A percentile compares a stretch with the other conserved stretches of the same genome.
Evolutionary conservation across 208 protist genomes (phyloP).

Genomic region (Leishmania major): DNA sequence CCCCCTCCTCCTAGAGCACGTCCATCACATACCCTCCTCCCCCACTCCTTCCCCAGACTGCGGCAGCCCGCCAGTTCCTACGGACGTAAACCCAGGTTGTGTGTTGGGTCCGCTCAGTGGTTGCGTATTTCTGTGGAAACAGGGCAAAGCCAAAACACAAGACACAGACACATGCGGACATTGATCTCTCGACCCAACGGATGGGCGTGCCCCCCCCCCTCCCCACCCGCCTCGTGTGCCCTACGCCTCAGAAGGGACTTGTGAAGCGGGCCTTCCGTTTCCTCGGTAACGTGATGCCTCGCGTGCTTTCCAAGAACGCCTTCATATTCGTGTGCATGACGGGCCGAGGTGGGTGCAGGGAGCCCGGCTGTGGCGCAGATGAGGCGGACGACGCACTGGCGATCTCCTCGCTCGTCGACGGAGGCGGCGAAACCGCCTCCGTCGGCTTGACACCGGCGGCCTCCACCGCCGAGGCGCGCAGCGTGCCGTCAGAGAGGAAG

Average conservation of each 20-base stretch:
- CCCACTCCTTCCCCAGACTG: not conserved
- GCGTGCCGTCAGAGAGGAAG: slow-evolving; percentile 8
- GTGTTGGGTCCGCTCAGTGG: not conserved
- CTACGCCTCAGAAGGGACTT: slow-evolving; percentile 1
- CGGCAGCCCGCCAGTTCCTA: too few relatives aligned
- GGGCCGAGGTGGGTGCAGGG: slow-evolving; percentile 29
- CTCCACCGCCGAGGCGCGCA: slow-evolving; percentile 1
- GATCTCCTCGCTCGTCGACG: not conserved
- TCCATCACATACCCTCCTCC: not conserved
- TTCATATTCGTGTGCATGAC: slow-evolving; percentile 68
- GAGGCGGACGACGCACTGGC: not conserved
- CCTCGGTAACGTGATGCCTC: slow-evolving; percentile 40
- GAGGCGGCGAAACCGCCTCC: slow-evolving; percentile 4
- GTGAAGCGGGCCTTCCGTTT: slow-evolving; percentile 24
- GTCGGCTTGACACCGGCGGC: not conserved
- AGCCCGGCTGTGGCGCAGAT: slow-evolving; percentile 7
- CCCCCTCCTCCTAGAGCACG: not conserved
- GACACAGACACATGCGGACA: not conserved
- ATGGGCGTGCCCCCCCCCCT: not conserved
- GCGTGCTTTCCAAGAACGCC: slow-evolving; percentile 45
- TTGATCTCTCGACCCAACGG: not conserved
- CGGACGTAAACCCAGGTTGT: too few relatives aligned
- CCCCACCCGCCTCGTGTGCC: not conserved
- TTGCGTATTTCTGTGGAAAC: not conserved
- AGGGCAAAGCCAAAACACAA: not conserved